These are phyloP conservation scores for Ilex aquifolium DNA, from an alignment of 257 asterid genomes.

Conservation along the genomic window DNA sequence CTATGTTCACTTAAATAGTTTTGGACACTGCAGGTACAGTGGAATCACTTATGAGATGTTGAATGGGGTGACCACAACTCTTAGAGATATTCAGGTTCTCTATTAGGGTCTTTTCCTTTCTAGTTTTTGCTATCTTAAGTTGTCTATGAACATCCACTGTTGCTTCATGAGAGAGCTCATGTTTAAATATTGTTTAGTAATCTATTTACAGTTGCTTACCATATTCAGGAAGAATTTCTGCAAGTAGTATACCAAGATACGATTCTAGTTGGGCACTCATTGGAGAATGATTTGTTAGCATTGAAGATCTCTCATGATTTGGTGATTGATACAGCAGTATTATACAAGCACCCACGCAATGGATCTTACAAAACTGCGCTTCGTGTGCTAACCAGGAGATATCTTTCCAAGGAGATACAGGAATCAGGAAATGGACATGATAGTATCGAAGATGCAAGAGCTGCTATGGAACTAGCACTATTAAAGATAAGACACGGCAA, in stretches of 20 bases:
- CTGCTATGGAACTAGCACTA: slow-evolving; percentile 79
- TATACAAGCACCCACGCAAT: slow-evolving; percentile 87
- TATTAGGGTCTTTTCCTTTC: slow-evolving; percentile 10
- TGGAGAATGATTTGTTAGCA: slow-evolving; percentile 89
- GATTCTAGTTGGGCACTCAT: slow-evolving; percentile 85
- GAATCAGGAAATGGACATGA: slow-evolving; percentile 90
- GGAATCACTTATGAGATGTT: slow-evolving; percentile 84
- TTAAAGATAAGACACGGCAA: slow-evolving; percentile 62
- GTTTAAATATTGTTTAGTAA: background rate
- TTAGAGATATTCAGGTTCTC: slow-evolving; percentile 80
- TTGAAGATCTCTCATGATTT: slow-evolving; percentile 68
- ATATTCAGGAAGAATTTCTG: slow-evolving; percentile 71
- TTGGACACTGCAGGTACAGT: slow-evolving; percentile 66
- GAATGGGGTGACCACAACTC: slow-evolving; percentile 74
- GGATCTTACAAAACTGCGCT: slow-evolving; percentile 80
- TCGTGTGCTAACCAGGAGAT: slow-evolving; percentile 71
- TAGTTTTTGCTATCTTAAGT: background rate
- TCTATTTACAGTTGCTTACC: slow-evolving; percentile 15
- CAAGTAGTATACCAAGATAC: slow-evolving; percentile 78
- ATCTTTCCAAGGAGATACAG: slow-evolving; percentile 79
- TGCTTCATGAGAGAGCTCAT: background rate
- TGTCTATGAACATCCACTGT: slow-evolving; percentile 1
- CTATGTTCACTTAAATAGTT: slow-evolving; percentile 10
- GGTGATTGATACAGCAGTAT: slow-evolving; percentile 89
- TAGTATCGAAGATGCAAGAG: slow-evolving; percentile 93